These are phyloP conservation scores for Apiospora rasikravindrae DNA, from an alignment of 2,329 filamentous ascomycete species.

Conservation along the genomic window DNA sequence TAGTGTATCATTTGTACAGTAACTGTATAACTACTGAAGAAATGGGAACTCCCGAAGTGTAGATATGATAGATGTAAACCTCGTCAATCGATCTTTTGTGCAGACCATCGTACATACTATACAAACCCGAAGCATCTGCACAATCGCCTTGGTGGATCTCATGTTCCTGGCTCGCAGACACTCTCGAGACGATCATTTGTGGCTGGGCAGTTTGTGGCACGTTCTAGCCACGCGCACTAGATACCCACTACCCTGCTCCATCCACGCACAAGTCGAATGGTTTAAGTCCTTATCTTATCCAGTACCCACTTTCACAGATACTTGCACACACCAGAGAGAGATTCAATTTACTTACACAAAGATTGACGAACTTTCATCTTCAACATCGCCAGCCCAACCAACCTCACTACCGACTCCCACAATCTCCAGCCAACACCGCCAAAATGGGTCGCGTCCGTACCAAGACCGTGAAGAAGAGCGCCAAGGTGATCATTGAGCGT, in stretches of 20 bases:
- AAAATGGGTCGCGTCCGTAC: constrained; percentile 75
- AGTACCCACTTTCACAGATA: not conserved
- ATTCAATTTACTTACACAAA: constrained; percentile 4
- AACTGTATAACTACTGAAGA: constrained; percentile 4
- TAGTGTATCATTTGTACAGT: constrained; percentile 8
- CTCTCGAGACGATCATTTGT: not conserved
- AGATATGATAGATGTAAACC: constrained; percentile 1
- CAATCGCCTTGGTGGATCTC: not conserved
- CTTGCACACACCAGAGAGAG: constrained; percentile 1
- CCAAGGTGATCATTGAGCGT: constrained; percentile 99
- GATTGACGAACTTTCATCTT: constrained; percentile 3
- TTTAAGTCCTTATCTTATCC: constrained; percentile 1
- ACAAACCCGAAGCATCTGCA: not conserved
- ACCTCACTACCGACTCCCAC: constrained; percentile 29
- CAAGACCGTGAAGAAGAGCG: constrained; percentile 76
- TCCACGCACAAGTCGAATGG: not conserved
- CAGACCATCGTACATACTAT: not conserved
- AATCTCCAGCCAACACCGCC: constrained; percentile 52
- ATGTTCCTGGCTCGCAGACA: not conserved
- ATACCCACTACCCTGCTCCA: not conserved
- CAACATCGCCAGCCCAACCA: constrained; percentile 29
- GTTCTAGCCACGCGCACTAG: not conserved
- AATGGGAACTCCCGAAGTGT: not conserved
- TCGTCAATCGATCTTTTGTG: not conserved
- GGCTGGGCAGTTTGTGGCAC: not conserved